Base-by-base conservation (phyloP, 805 yeast genomes). In the Novakomyces olei region DNA sequence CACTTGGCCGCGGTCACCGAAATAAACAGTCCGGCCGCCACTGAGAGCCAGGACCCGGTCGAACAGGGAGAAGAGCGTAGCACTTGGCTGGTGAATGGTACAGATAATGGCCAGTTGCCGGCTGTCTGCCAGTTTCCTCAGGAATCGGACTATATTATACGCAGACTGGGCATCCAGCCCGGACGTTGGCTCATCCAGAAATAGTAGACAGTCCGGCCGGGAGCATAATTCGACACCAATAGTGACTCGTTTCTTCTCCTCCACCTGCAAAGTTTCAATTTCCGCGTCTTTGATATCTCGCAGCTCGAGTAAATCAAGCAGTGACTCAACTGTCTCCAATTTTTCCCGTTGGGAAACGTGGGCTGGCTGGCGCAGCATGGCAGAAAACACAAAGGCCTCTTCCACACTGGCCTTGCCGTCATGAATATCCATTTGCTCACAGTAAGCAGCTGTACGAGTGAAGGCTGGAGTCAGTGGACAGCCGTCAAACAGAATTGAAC, bases 1-100 rank as follows among this genome's bases (percentile, higher is more conserved):
- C 37, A 4, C 58, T 49, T 4, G 50, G 48, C 3, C 36, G 42
- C 17, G n/a, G n/a, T n/a, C n/a, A n/a, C 83, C 83, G 49, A 72
- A 73, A 51, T 73, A 74, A 27, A 71, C 75, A 12, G 79, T 71
- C 44, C 64, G 51, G 48, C 81, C 81, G 47, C 81, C 81, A 34
- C 69, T 70, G 50, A 74, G 56, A 44, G 75, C 70, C 40, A 75
- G 57, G 41, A 77, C 58, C 44, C 85, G 64, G 47, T 78, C 91
- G 47, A 78, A 76, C 44, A 72, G 78, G 47, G 73, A 65, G 54
- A 76, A 60, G 47, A 76, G 57, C 36, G 73, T 60, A 34, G 88
- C 85, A 9, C 85, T 74, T 47, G 91, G 88, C 51, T 75, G 88
- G 54, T 75, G 85, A 42, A 75, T 75, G 22, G 88, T 75, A 57